phyloP scores from a whole-genome alignment of 2,329 filamentous ascomycete species.

The Verticillium longisporum region DNA sequence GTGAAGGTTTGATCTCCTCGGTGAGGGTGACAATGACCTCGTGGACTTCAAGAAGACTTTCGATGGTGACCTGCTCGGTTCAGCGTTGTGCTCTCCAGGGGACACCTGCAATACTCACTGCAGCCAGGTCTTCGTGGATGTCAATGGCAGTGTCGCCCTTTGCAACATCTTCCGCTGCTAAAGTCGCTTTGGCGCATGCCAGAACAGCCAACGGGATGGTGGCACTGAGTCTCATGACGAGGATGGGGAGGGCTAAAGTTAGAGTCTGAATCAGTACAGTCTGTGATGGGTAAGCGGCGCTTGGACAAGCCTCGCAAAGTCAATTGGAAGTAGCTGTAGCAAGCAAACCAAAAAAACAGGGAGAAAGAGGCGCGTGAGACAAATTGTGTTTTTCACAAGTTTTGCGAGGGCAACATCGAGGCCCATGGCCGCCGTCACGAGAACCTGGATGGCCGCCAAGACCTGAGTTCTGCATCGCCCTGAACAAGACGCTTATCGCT shows the following conservation, averaged over 20 bases:
- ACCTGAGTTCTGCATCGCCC: background rate
- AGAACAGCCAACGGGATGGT: background rate
- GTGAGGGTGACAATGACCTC: slow-evolving; percentile 19
- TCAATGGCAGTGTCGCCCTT: background rate
- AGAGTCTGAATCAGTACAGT: background rate
- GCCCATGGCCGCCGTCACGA: background rate
- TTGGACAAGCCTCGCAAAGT: background rate
- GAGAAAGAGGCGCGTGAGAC: background rate
- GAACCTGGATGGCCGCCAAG: slow-evolving; percentile 12
- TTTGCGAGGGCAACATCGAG: background rate
- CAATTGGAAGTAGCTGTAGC: background rate
- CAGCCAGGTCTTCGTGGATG: background rate
- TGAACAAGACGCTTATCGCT: background rate
- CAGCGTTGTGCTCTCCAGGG: background rate
- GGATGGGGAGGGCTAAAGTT: background rate
- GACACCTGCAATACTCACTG: background rate
- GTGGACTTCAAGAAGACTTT: slow-evolving; percentile 16
- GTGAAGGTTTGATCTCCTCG: slow-evolving; percentile 15
- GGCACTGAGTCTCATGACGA: slow-evolving; percentile 1
- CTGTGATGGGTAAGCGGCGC: background rate
- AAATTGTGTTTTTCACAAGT: background rate
- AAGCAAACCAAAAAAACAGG: too few species aligned
- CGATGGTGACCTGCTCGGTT: slow-evolving; percentile 2
- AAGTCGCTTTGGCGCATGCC: background rate
- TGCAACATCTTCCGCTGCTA: background rate